Base-by-base conservation (phyloP, 352 stramenopile species). In the Pythium vanterpoolii region DNA sequence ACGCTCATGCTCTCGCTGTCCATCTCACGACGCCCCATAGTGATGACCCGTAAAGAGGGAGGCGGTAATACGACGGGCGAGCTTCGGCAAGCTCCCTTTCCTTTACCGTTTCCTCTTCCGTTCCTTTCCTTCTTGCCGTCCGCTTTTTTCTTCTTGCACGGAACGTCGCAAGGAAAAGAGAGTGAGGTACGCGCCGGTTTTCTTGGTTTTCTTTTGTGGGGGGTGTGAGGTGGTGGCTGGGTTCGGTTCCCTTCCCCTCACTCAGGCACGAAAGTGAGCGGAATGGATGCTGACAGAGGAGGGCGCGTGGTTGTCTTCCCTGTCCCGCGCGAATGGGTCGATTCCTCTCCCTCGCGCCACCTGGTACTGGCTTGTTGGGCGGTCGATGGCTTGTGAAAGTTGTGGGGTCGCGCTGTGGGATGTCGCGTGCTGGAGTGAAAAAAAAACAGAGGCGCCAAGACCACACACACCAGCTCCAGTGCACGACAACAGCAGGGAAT, bases 1-100 rank as follows among this genome's bases (percentile, higher is more conserved):
- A 62, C 23, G 54, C 58, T 49, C 44, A 63, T 59, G 33, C 55
- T 64, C 38, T 70, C 62, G 56, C 62, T 70, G 9, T 63, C 44
- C 48, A 61, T 60, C 5, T 42, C 51, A 27, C 54, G 48, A n/a
- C 54, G 62, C 43, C 55, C 55, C 62, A 63, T 64, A 31, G 31
- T 59, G 23, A 26, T 49, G 28, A 45, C 5, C 36, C 3, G 27
- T n/a, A 57, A 19, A 50, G 27, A 27, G 11, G 28, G 13, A 4
- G 31, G 8, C 21, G 27, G 31, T 26, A 10, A 30, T 39, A 39
- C 33, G n/a, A n/a, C n/a, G n/a, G n/a, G n/a, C n/a, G n/a, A n/a
- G n/a, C n/a, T n/a, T n/a, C n/a, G n/a, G 45, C 23, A 14, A 21
- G 21, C 19, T 42, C 39, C 14, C 34, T 2, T 39, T 34, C 31